phyloP scores from a whole-genome alignment of 176 grass and related monocot genomes.

The Pharus latifolius region DNA sequence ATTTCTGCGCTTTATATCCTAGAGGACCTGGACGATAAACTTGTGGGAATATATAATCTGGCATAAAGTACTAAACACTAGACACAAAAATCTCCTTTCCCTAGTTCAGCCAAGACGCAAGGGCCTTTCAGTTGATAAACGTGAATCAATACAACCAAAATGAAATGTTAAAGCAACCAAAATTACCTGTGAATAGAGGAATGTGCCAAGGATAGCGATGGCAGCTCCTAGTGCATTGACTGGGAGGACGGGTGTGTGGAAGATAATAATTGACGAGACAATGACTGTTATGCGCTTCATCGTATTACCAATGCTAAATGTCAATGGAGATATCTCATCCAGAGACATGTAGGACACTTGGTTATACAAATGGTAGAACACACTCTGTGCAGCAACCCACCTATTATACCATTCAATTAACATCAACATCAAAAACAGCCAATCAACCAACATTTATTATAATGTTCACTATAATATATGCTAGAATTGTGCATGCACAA shows the following conservation, averaged over 20 bases:
- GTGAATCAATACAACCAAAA: background rate
- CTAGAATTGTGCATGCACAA: background rate
- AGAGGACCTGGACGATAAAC: background rate
- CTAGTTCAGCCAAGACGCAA: background rate
- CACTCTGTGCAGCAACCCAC: conserved; percentile 87
- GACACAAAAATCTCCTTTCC: background rate
- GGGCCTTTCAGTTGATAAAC: background rate
- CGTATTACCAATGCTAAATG: conserved; percentile 84
- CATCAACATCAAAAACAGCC: background rate
- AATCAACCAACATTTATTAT: background rate
- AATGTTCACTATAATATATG: background rate
- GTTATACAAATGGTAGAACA: conserved; percentile 96
- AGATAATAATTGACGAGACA: conserved; percentile 90
- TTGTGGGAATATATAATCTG: background rate
- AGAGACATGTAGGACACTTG: conserved; percentile 97
- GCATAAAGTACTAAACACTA: background rate
- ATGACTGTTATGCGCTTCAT: conserved; percentile 98
- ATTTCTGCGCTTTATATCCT: background rate
- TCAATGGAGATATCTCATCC: conserved; percentile 85
- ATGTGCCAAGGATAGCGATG: conserved; percentile 90
- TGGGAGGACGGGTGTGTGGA: conserved; percentile 74
- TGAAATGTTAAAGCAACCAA: conserved; percentile 12
- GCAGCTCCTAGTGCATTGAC: conserved; percentile 87
- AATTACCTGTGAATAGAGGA: conserved; percentile 85
- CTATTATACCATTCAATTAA: conserved; percentile 35